phyloP scores from a whole-genome alignment of 169 alveolate species.

The Toxoplasma gondii region DNA sequence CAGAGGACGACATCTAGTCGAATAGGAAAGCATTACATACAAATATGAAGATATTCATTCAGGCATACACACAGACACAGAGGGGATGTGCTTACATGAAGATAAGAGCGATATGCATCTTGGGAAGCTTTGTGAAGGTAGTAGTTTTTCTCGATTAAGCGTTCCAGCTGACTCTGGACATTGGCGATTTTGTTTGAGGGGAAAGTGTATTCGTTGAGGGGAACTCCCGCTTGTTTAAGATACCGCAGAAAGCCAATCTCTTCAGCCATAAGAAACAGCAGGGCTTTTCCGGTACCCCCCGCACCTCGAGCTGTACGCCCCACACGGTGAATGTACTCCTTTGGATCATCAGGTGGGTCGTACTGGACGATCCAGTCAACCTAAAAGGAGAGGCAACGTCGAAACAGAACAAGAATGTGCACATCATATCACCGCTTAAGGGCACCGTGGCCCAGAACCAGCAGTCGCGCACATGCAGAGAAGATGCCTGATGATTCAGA shows the following conservation, averaged over 20 bases:
- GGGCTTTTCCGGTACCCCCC: slow-evolving; percentile 95
- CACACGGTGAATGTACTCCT: slow-evolving; percentile 99
- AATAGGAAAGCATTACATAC: no score
- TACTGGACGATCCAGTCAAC: slow-evolving; percentile 99
- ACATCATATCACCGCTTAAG: background rate
- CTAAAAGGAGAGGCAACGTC: slow-evolving; percentile 51
- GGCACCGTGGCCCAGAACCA: background rate
- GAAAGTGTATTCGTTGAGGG: slow-evolving; percentile 93
- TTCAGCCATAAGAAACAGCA: slow-evolving; percentile 96
- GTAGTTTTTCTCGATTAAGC: slow-evolving; percentile 96
- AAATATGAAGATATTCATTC: background rate
- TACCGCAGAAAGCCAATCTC: slow-evolving; percentile 84
- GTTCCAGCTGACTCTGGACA: slow-evolving; percentile 95
- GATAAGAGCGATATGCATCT: slow-evolving; percentile 97
- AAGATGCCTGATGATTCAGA: no score
- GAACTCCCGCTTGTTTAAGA: slow-evolving; percentile 71
- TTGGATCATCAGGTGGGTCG: slow-evolving; percentile 99
- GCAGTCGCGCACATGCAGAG: background rate
- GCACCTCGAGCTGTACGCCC: slow-evolving; percentile 99
- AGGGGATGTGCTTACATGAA: slow-evolving; percentile 78
- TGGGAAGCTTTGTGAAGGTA: slow-evolving; percentile 95
- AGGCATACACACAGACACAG: background rate
- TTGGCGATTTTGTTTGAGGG: slow-evolving; percentile 95
- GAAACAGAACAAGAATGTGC: background rate
- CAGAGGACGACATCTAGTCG: no score